Evolutionary conservation across 2,329 filamentous ascomycete genomes (phyloP).

Genomic region (Cytospora mali): DNA sequence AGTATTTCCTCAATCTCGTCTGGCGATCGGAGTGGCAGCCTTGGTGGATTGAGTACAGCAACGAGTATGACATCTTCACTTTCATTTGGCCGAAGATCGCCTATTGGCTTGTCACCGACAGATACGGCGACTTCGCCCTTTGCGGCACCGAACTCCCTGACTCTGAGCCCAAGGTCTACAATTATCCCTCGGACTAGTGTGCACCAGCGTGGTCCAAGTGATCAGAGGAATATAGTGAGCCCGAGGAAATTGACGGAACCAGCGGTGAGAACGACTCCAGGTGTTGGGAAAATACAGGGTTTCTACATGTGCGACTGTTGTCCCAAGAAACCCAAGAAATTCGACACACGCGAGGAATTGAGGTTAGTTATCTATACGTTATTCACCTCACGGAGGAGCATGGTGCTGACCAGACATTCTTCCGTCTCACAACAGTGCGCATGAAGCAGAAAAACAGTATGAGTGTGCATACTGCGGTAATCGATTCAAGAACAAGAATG

Average conservation of each 20-base stretch:
- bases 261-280: conserved; percentile 45
- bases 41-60: conserved; percentile 47
- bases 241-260: conserved; percentile 56
- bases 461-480: conserved; percentile 91
- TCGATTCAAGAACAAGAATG: conserved; percentile 98
- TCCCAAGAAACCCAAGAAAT: conserved; percentile 96
- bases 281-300: conserved; percentile 53
- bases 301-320: conserved; percentile 86
- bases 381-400: neutral
- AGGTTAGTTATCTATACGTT: conserved; percentile 59
- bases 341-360: conserved; percentile 81
- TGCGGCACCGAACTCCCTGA: conserved; percentile 50
- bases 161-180: conserved; percentile 52
- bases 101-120: conserved; percentile 50
- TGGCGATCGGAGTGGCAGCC: conserved; percentile 50
- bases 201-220: conserved; percentile 52
- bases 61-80: conserved; percentile 47
- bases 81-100: conserved; percentile 51
- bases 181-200: conserved; percentile 42
- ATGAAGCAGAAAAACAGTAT: conserved; percentile 96
- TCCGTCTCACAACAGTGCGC: conserved; percentile 58
- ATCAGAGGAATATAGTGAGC: conserved; percentile 46
- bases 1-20: conserved; percentile 50
- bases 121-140: conserved; percentile 50
- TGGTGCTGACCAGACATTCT: conserved; percentile 26